A percentile compares a stretch with the other conserved stretches of the same genome.
Conservation (phyloP, 202 grass and related monocot species). For the Panicum virgatum region DNA sequence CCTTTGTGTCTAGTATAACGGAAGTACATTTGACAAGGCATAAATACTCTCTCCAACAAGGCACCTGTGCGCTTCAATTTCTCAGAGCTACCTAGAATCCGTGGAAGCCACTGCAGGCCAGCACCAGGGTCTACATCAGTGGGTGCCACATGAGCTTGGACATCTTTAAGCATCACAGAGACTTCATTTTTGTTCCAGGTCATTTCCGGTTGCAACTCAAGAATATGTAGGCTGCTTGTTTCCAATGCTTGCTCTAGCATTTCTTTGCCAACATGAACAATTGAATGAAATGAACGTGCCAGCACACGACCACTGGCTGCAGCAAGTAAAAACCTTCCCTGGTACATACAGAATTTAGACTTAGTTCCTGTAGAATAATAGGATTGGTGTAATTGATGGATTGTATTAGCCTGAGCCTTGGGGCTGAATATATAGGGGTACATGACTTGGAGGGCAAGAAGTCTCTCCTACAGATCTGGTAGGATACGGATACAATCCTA, state of each 20-base stretch:
- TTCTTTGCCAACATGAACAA: constrained; percentile 91
- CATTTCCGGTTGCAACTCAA: constrained; percentile 81
- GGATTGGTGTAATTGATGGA: no score
- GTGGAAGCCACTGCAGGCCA: constrained; percentile 95
- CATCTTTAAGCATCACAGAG: constrained; percentile 88
- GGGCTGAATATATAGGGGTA: no score
- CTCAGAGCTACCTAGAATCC: constrained; percentile 78
- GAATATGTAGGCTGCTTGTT: constrained; percentile 68
- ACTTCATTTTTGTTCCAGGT: constrained; percentile 82
- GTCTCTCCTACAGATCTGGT: no score
- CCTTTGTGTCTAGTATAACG: constrained; percentile 92
- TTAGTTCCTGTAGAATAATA: no score
- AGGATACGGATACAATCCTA: no score
- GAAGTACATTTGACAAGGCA: constrained; percentile 99
- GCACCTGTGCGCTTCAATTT: constrained; percentile 92
- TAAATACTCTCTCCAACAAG: constrained; percentile 97
- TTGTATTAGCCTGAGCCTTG: no score
- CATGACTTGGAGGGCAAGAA: no score
- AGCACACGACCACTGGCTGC: constrained; percentile 94
- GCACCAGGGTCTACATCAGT: constrained; percentile 99
- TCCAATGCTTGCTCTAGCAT: constrained; percentile 84
- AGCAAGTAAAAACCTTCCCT: constrained; percentile 98
- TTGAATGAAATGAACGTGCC: constrained; percentile 88
- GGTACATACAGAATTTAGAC: constrained; percentile 38
- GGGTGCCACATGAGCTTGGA: constrained; percentile 99